phyloP scores from a whole-genome alignment of 2,329 filamentous ascomycete species.

The Xylaria sp. region DNA sequence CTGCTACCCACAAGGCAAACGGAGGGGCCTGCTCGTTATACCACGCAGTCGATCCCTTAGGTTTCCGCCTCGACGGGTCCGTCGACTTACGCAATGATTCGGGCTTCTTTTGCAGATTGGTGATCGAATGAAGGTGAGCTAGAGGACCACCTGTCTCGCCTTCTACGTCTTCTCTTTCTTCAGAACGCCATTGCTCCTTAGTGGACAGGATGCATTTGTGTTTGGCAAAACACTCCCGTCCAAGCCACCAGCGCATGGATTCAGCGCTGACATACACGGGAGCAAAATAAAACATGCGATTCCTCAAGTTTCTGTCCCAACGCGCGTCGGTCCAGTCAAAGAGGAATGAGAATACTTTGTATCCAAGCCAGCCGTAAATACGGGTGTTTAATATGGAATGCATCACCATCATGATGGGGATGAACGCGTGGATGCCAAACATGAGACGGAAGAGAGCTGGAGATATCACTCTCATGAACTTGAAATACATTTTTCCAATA shows the following conservation, averaged over 20 bases:
- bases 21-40: slow-evolving; percentile 83
- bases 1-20: slow-evolving; percentile 88
- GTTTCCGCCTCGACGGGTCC: slow-evolving; percentile 52
- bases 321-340: slow-evolving; percentile 87
- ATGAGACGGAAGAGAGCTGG: slow-evolving; percentile 80
- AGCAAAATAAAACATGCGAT: slow-evolving; percentile 91
- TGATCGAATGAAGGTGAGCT: slow-evolving; percentile 48
- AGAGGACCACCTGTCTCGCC: slow-evolving; percentile 61
- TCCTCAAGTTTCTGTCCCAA: slow-evolving; percentile 83
- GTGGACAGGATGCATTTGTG: slow-evolving; percentile 91
- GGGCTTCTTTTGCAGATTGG: slow-evolving; percentile 34
- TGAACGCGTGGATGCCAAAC: slow-evolving; percentile 94
- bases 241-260: slow-evolving; percentile 96
- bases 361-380: slow-evolving; percentile 84
- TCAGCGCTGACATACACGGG: slow-evolving; percentile 91
- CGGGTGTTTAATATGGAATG: slow-evolving; percentile 72
- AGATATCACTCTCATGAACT: slow-evolving; percentile 86
- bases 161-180: slow-evolving; percentile 71
- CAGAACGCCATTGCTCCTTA: slow-evolving; percentile 72
- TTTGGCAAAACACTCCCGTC: slow-evolving; percentile 79
- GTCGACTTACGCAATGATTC: slow-evolving; percentile 37
- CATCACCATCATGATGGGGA: slow-evolving; percentile 92
- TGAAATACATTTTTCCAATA: slow-evolving; percentile 89
- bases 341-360: slow-evolving; percentile 88
- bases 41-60: slow-evolving; percentile 74